Evolutionary conservation across 78 protist genomes (phyloP).

Genomic region (Cavenderia fasciculata): DNA sequence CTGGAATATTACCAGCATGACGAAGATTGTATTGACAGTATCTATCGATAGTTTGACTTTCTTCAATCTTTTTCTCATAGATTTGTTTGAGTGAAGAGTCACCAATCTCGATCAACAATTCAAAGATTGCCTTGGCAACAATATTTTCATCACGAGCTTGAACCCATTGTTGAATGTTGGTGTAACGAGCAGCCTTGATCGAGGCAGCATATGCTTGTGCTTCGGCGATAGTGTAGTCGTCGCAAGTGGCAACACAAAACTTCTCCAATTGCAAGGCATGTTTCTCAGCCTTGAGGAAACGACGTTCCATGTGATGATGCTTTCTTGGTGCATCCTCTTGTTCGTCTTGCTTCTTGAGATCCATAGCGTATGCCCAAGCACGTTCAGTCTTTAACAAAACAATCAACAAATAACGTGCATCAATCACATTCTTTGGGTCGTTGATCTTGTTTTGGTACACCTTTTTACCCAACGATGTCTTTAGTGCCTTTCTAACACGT

Average conservation of each 20-base stretch:
- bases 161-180: neutral
- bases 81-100: slow-evolving; percentile 29
- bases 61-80: slow-evolving; percentile 26
- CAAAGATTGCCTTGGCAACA: slow-evolving; percentile 19
- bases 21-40: slow-evolving; percentile 52
- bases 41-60: slow-evolving; percentile 27
- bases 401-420: slow-evolving; percentile 30
- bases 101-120: neutral
- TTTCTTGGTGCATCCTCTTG: neutral
- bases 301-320: slow-evolving; percentile 18
- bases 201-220: slow-evolving; percentile 50
- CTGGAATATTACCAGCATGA: neutral
- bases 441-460: neutral
- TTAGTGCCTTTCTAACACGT: slow-evolving; percentile 28
- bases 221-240: slow-evolving; percentile 31
- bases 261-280: slow-evolving; percentile 18
- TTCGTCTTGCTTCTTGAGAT: slow-evolving; percentile 31
- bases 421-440: slow-evolving; percentile 23
- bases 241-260: slow-evolving; percentile 15
- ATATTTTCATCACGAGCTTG: slow-evolving; percentile 24
- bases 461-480: slow-evolving; percentile 44
- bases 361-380: slow-evolving; percentile 66
- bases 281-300: slow-evolving; percentile 42
- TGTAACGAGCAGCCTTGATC: neutral
- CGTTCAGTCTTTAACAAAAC: slow-evolving; percentile 41